These are phyloP conservation scores for Cardiospermum halicacabum DNA, from an alignment of 345 rosid genomes.

Conservation along the genomic window DNA sequence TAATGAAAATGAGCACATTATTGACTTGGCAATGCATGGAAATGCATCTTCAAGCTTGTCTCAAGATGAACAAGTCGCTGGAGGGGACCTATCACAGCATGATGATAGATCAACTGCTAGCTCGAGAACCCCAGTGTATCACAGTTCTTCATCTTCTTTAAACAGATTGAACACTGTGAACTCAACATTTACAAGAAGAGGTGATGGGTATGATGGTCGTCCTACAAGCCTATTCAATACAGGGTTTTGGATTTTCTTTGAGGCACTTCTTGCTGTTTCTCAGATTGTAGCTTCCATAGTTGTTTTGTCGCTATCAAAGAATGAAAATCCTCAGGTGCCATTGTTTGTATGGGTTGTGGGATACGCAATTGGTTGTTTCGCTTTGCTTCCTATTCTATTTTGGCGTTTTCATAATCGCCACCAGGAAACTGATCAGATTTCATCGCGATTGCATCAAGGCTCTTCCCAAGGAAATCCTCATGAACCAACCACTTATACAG, in stretches of 20 bases:
- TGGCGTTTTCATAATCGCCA: slow-evolving; percentile 65
- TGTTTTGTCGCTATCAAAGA: slow-evolving; percentile 54
- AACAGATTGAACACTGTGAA: slow-evolving; percentile 34
- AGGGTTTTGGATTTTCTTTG: slow-evolving; percentile 77
- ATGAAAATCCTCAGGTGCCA: slow-evolving; percentile 79
- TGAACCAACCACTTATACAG: slow-evolving; percentile 55
- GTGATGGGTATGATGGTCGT: slow-evolving; percentile 44
- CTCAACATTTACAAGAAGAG: slow-evolving; percentile 42
- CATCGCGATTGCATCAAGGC: slow-evolving; percentile 33
- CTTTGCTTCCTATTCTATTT: slow-evolving; percentile 73
- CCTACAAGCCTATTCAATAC: slow-evolving; percentile 76
- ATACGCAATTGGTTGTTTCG: slow-evolving; percentile 77
- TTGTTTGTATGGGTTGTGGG: slow-evolving; percentile 79
- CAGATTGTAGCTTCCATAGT: slow-evolving; percentile 80
- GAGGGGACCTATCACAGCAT: slow-evolving; percentile 20
- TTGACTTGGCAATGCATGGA: slow-evolving; percentile 44
- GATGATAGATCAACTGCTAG: slow-evolving; percentile 34
- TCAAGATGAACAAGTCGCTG: slow-evolving; percentile 29
- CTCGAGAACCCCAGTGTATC: slow-evolving; percentile 18
- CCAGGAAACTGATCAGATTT: slow-evolving; percentile 35
- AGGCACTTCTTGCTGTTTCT: slow-evolving; percentile 58
- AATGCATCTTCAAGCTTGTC: slow-evolving; percentile 49
- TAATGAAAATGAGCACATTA: slow-evolving; percentile 43
- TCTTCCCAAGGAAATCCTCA: slow-evolving; percentile 34
- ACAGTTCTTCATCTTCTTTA: slow-evolving; percentile 30